Evolutionary conservation across 257 asterid genomes (phyloP).

Genomic region (Capsicum baccatum): DNA sequence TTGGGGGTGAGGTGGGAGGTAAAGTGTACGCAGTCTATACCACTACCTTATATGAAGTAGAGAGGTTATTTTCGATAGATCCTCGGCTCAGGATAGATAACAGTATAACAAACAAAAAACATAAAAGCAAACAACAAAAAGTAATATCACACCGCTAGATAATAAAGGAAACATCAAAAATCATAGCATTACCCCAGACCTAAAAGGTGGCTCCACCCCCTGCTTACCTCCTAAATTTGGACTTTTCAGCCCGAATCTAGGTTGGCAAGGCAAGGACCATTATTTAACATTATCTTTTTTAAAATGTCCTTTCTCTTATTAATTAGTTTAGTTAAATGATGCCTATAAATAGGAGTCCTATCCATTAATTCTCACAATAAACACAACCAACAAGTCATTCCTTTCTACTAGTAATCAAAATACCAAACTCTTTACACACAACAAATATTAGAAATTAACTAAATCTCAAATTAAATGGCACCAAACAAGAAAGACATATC

Average conservation of each 20-base stretch:
- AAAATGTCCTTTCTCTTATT: neutral
- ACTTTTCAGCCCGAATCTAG: neutral
- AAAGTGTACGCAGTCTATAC: too few relatives aligned
- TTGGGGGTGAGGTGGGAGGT: too few relatives aligned
- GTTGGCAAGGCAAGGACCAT: neutral
- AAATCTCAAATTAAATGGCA: conserved; percentile 8
- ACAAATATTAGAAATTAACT: neutral
- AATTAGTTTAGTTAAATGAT: neutral
- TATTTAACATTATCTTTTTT: neutral
- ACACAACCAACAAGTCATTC: conserved; percentile 18
- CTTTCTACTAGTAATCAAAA: neutral
- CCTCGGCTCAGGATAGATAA: too few relatives aligned
- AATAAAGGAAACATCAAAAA: too few relatives aligned
- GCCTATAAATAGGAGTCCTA: neutral
- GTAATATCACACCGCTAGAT: too few relatives aligned
- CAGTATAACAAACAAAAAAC: too few relatives aligned
- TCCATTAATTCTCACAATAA: neutral
- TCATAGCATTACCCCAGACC: too few relatives aligned
- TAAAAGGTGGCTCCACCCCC: too few relatives aligned
- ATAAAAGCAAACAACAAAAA: too few relatives aligned
- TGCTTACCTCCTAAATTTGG: neutral
- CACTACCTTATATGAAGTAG: too few relatives aligned
- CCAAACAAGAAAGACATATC: conserved; percentile 20
- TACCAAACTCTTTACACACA: neutral
- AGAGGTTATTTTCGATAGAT: too few relatives aligned